Base-by-base conservation (phyloP, 2,329 filamentous ascomycete species). In the Claviceps pazoutovae region DNA sequence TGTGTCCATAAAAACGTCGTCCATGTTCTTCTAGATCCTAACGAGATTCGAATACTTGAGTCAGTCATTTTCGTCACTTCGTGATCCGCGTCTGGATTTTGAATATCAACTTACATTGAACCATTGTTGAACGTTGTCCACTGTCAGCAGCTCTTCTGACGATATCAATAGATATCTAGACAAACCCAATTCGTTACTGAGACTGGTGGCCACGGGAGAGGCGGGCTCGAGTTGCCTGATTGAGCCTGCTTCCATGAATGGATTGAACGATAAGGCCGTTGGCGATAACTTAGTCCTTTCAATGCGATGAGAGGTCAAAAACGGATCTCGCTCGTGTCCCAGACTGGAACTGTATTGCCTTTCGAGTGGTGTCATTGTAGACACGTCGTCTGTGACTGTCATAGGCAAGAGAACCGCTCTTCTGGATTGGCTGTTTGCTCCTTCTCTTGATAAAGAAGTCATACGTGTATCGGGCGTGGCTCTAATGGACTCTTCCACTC, bases 381-480 rank as follows among this genome's bases (percentile, higher is more conserved):
- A 54, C 21, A 58, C 34, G 8, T 47, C 38, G 23, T 14, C 39
- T 39, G 48, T 13, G 34, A 36, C 36, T 57, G 11, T 68, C 65
- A n/a, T 64, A 59, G 19, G 62, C 53, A 36, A 58, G 59, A 13
- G 57, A 61, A 41, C 70, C 58, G 8, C 62, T 58, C 30, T 68
- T 66, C 16, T 67, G 56, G 17, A 64, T 57, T 53, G 67, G 69
- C 16, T 65, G 64, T 19, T 72, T 74, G 65, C 52, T 42, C 79
- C 78, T 16, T 79, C 76, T 0, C 82, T 80, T 4, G 82, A 85
- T 61, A 84, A 84, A 5, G 75, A 68, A 5, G 81, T 82, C 43
- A 83, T 57, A 48, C 75, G 76, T 7, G 82, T 84, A 53, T 83
- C 80, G 0, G 83, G 82, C 5, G 83, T 86, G 16, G 74, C 76